These are phyloP conservation scores for Nemania diffusa DNA, from an alignment of 2,329 filamentous ascomycete genomes.

Conservation along the genomic window DNA sequence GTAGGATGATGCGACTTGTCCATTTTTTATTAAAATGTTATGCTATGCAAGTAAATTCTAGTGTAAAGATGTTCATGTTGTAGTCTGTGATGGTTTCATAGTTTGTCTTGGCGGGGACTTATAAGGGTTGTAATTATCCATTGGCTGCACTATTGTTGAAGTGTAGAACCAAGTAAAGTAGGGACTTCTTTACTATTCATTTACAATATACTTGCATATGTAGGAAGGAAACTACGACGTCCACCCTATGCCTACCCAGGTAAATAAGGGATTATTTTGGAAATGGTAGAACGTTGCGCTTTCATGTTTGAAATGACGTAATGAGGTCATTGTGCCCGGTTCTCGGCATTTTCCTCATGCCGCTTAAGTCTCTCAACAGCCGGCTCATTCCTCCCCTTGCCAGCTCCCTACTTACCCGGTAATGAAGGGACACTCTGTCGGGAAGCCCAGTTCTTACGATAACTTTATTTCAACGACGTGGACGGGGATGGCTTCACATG, in stretches of 20 bases:
- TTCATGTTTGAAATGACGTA: slow-evolving; percentile 26
- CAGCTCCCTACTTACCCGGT: slow-evolving; percentile 7
- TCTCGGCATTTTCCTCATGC: slow-evolving; percentile 13
- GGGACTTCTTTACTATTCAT: not conserved
- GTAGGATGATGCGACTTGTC: not conserved
- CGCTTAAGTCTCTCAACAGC: not conserved
- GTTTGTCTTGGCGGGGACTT: slow-evolving; percentile 24
- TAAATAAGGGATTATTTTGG: not conserved
- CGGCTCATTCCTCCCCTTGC: not conserved
- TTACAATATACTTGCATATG: not conserved
- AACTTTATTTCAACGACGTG: slow-evolving; percentile 6
- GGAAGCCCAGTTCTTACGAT: no score
- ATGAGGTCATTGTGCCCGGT: slow-evolving; percentile 13
- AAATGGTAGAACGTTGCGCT: not conserved
- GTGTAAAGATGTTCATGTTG: slow-evolving; percentile 5
- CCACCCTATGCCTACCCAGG: not conserved
- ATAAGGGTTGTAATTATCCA: slow-evolving; percentile 1
- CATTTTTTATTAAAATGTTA: slow-evolving; percentile 16
- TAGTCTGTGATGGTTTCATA: not conserved
- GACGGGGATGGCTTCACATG: no score
- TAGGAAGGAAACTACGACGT: not conserved
- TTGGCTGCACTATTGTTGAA: not conserved
- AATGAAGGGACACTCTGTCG: not conserved
- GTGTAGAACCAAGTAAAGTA: not conserved
- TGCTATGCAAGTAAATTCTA: not conserved